Conservation (phyloP, 2,329 filamentous ascomycete genomes). For the Lachnellula willkommii region DNA sequence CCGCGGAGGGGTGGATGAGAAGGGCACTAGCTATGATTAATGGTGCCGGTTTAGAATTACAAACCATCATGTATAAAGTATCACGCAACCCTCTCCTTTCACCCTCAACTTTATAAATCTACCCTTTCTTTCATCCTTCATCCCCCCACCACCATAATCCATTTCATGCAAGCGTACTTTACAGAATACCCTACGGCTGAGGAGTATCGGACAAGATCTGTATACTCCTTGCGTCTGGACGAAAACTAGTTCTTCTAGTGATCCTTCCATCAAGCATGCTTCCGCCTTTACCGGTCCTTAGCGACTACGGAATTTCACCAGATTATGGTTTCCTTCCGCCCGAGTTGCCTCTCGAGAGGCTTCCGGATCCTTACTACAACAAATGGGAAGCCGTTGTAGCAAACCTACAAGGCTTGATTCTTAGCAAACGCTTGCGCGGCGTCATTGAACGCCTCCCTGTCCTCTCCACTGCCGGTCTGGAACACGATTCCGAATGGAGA, state of each 20-base stretch:
- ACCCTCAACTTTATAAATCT: neutral
- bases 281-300: conserved; percentile 56
- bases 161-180: conserved; percentile 20
- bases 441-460: conserved; percentile 77
- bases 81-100: neutral
- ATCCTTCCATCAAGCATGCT: conserved; percentile 37
- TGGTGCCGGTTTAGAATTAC: neutral
- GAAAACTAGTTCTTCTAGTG: conserved; percentile 16
- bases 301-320: conserved; percentile 75
- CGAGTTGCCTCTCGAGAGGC: conserved; percentile 68
- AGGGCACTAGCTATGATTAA: neutral
- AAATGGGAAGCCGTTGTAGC: conserved; percentile 85
- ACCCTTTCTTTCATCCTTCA: neutral
- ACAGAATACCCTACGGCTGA: conserved; percentile 45
- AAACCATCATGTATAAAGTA: neutral
- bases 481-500: conserved; percentile 85
- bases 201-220: conserved; percentile 56
- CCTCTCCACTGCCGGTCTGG: conserved; percentile 74
- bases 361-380: conserved; percentile 88
- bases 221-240: conserved; percentile 62
- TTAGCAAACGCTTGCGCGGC: conserved; percentile 75
- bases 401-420: conserved; percentile 80
- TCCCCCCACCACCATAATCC: neutral
- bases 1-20: neutral
- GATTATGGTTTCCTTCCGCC: conserved; percentile 83